Percentiles rank a stretch among this genome's conserved stretches.
Conservation (phyloP, 148 eudicot genomes). For the Hydrangea macrophylla region DNA sequence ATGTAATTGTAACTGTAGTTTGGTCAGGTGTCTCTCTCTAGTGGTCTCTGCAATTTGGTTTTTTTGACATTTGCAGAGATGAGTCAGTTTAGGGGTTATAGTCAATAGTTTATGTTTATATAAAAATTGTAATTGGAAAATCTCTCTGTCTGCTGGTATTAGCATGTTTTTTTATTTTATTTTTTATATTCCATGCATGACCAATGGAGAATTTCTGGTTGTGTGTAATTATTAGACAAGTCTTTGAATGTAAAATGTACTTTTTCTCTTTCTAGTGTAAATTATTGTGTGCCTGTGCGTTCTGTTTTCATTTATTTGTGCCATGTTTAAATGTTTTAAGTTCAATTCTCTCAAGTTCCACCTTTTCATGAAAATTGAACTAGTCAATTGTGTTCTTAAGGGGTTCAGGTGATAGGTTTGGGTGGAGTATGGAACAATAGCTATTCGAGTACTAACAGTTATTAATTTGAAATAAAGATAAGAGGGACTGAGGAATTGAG, state of each 20-base stretch:
- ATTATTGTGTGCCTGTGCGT: not conserved
- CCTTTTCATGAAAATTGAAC: too few relatives aligned
- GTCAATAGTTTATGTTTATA: constrained; percentile 1
- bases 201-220: constrained; percentile 6
- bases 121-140: constrained; percentile 11
- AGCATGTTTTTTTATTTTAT: constrained; percentile 7
- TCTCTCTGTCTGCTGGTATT: constrained; percentile 28
- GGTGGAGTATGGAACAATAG: too few relatives aligned
- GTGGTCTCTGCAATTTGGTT: constrained; percentile 33
- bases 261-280: not conserved
- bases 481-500: too few relatives aligned
- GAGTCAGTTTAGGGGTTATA: not conserved
- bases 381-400: too few relatives aligned
- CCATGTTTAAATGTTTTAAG: too few relatives aligned
- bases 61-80: constrained; percentile 56
- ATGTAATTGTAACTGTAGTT: not conserved
- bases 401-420: too few relatives aligned
- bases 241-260: not conserved
- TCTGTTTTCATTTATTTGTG: not conserved
- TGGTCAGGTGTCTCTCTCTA: not conserved
- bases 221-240: too few relatives aligned
- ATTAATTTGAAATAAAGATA: too few relatives aligned
- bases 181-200: constrained; percentile 24
- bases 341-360: too few relatives aligned
- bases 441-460: too few relatives aligned